Evolutionary conservation across 176 grass and related monocot species (phyloP).

Genomic region (Alloteropsis semialata): DNA sequence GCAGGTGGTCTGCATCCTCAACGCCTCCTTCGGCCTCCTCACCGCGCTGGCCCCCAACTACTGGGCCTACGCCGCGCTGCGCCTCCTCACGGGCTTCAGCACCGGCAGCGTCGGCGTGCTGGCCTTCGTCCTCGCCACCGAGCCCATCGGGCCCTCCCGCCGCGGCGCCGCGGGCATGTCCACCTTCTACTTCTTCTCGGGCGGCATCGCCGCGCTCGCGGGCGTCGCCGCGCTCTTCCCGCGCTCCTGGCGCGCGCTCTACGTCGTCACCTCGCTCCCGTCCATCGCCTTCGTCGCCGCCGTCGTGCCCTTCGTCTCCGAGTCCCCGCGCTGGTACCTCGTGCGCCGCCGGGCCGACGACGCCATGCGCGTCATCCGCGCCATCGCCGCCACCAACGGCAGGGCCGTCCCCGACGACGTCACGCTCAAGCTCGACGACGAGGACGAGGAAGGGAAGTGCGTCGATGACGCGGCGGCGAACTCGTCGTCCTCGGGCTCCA

Average conservation of each 20-base stretch:
- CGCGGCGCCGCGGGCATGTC: slow-evolving; percentile 69
- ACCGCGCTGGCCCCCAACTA: slow-evolving; percentile 56
- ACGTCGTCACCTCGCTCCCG: slow-evolving; percentile 69
- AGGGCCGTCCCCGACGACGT: slow-evolving; percentile 37
- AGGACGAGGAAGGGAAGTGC: slow-evolving; percentile 5
- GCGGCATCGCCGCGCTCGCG: slow-evolving; percentile 63
- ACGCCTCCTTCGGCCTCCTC: slow-evolving; percentile 73
- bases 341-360: slow-evolving; percentile 51
- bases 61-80: slow-evolving; percentile 56
- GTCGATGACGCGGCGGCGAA: neutral
- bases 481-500: slow-evolving; percentile 30
- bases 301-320: slow-evolving; percentile 64
- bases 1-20: slow-evolving; percentile 57
- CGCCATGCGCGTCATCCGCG: slow-evolving; percentile 48
- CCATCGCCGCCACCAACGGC: slow-evolving; percentile 52
- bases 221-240: slow-evolving; percentile 62
- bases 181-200: slow-evolving; percentile 88
- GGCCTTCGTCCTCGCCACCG: slow-evolving; percentile 83
- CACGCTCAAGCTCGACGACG: slow-evolving; percentile 55
- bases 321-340: slow-evolving; percentile 89
- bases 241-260: slow-evolving; percentile 63
- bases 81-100: slow-evolving; percentile 88
- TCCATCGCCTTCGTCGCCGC: slow-evolving; percentile 50
- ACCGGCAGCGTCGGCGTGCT: slow-evolving; percentile 74
- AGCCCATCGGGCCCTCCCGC: slow-evolving; percentile 58